Percentiles rank a stretch among this genome's conserved stretches.
phyloP scores from a whole-genome alignment of 164 flowering plant genomes.

The Kalanchoe fedtschenkoi region DNA sequence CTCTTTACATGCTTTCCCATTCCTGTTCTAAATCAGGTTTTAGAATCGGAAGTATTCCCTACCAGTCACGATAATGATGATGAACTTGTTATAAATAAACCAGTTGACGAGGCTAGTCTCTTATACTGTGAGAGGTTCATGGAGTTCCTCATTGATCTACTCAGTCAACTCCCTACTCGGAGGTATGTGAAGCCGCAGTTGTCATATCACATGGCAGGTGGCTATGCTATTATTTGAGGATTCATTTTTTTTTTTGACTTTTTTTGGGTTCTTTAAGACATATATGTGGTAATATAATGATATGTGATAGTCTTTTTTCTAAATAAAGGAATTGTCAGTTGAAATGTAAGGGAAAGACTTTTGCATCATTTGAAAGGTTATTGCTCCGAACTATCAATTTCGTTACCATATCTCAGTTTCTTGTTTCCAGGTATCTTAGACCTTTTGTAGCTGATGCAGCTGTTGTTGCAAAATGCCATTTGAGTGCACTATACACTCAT shows the following conservation, averaged over 20 bases:
- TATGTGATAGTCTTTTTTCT: neutral
- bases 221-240: neutral
- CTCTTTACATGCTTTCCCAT: neutral
- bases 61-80: conserved; percentile 17
- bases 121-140: conserved; percentile 94
- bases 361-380: neutral
- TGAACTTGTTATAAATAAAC: conserved; percentile 13
- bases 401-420: neutral
- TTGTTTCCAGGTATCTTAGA: conserved; percentile 48
- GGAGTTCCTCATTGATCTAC: conserved; percentile 91
- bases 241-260: neutral
- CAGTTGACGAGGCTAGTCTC: conserved; percentile 58
- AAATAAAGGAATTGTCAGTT: neutral
- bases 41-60: conserved; percentile 53
- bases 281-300: neutral
- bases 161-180: conserved; percentile 97
- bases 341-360: neutral
- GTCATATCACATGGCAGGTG: neutral
- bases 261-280: neutral
- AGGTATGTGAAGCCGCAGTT: conserved; percentile 35
- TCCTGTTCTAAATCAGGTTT: conserved; percentile 35
- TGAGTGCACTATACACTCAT: conserved; percentile 81
- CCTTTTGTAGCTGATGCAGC: conserved; percentile 91
- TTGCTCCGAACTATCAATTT: neutral
- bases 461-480: conserved; percentile 89